Base-by-base conservation (phyloP, 805 yeast genomes). In the Saccharomyces eubayanus region DNA sequence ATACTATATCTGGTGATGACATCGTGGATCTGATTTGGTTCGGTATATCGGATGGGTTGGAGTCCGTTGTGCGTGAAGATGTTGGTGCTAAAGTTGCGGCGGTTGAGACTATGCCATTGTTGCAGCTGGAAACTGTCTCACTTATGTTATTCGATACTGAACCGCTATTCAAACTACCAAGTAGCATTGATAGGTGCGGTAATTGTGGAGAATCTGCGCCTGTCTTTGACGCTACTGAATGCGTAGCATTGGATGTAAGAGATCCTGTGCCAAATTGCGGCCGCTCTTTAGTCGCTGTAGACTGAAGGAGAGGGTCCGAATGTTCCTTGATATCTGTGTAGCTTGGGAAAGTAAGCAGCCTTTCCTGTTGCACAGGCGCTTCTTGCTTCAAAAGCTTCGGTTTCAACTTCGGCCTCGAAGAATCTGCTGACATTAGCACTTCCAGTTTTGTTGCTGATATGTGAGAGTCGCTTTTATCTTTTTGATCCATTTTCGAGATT, bases 211-310 rank as follows among this genome's bases (percentile, higher is more conserved):
- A 46, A n/a, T 64, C 62, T 16, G 66, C 67, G 5, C 66, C 66
- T 14, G 83, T 79, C 6, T 84, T 78, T 47, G 84, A 72, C 55
- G 51, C 41, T n/a, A 28, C 20, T 14, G 40, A 20, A 28, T 20
- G 24, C 28, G 28, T 14, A 20, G 50, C 27, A 12, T 28, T 46
- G 16, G 49, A 14, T 6, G 49, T 14, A n/a, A 24, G 9, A 49
- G 46, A 28, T 8, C 28, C 10, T 47, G 30, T n/a, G 21, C 31
- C 31, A 48, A 14, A 56, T 61, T 49, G 61, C 60, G 3, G 60
- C 59, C 45, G 24, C 16, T 47, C 31, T 36, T 36, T 36, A 16
- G 3, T 36, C 5, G 16, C 16, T 16, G 43, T 5, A 16, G 43
- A 36, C 24, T 36, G 21, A 8, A n/a, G 24, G 9, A 12, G 12